Base-by-base conservation (phyloP, 441 rosid species). In the Monsonia emarginata region DNA sequence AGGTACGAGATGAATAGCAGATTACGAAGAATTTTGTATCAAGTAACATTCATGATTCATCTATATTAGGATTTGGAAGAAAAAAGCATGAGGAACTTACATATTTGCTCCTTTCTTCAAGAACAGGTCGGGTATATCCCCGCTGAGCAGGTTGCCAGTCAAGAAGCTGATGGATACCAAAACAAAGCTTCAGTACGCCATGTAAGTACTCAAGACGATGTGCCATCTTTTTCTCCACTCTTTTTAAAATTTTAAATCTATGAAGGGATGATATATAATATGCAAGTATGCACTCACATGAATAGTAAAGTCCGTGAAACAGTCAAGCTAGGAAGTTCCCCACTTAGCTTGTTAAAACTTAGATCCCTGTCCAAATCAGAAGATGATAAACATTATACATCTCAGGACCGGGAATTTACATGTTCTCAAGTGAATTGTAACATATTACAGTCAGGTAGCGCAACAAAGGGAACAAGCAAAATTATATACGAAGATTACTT, bases 331-430 rank as follows among this genome's bases (percentile, higher is more conserved):
- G 95, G 92, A 70, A 91, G 66, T 65, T 59, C 71, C 58, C 97
- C 92, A 61, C 70, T 72, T 52, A 91, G 66, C 75, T 80, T 82
- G 78, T 91, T 91, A 78, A 84, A 89, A 81, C 96, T 89, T 76
- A 89, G 78, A 82, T 89, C 97, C 86, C 97, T 91, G 73, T 70
- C 72, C 78, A 71, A 61, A 50, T 52, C 30, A 67, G 27, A 58
- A 52, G 25, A 72, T 11, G 30, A 66, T 11, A 63, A 5, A 64
- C 16, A 64, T 19, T 54, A 64, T 16, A 18, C 57, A 40, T 19
- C 18, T n/a, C 54, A 14, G 65, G 34, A 40, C 19, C 13, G 2
- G 27, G 26, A 5, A 50, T 19, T 22, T 50, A 50, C 11, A 8
- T 50, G 13, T 21, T 21, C 26, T 48, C 25, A 21, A 11, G 4